Evolutionary conservation across 768 basidiomycete species (phyloP).

Genomic region (Auriscalpium microsporum): DNA sequence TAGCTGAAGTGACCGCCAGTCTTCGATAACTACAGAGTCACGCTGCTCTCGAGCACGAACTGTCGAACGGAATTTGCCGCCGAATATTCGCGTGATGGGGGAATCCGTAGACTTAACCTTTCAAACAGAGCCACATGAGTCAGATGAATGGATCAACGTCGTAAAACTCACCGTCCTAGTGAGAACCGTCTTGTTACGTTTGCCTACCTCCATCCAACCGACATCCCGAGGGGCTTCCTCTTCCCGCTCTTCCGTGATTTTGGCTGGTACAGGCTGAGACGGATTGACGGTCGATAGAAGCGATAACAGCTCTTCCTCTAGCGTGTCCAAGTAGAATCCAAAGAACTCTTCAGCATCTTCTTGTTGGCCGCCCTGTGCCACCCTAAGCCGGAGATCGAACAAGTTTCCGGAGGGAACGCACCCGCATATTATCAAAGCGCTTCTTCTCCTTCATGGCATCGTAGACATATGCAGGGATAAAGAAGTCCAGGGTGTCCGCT

Average conservation of each 20-base stretch:
- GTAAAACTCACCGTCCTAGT: slow-evolving; percentile 62
- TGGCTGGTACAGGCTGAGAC: slow-evolving; percentile 24
- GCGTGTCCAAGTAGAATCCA: slow-evolving; percentile 91
- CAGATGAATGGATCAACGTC: neutral
- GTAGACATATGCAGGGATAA: slow-evolving; percentile 81
- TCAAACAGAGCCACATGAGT: neutral
- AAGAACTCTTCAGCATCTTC: slow-evolving; percentile 98
- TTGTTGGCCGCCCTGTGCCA: slow-evolving; percentile 73
- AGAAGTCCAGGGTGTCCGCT: slow-evolving; percentile 51
- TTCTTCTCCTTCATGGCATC: slow-evolving; percentile 92
- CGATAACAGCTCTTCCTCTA: slow-evolving; percentile 83
- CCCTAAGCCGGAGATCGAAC: slow-evolving; percentile 4
- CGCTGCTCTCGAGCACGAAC: slow-evolving; percentile 73
- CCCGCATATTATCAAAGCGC: slow-evolving; percentile 88
- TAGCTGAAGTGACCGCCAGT: slow-evolving; percentile 81
- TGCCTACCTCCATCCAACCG: slow-evolving; percentile 92
- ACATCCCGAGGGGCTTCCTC: slow-evolving; percentile 42
- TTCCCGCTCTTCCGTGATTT: slow-evolving; percentile 36
- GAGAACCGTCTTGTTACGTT: slow-evolving; percentile 69
- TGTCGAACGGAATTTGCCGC: slow-evolving; percentile 84
- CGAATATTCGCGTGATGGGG: slow-evolving; percentile 87
- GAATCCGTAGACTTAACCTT: slow-evolving; percentile 77
- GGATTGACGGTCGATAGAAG: slow-evolving; percentile 48
- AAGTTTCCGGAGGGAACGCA: slow-evolving; percentile 21
- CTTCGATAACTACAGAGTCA: slow-evolving; percentile 84